Conservation (phyloP, 2,329 filamentous ascomycete species). For the Phyllosticta citriasiana region DNA sequence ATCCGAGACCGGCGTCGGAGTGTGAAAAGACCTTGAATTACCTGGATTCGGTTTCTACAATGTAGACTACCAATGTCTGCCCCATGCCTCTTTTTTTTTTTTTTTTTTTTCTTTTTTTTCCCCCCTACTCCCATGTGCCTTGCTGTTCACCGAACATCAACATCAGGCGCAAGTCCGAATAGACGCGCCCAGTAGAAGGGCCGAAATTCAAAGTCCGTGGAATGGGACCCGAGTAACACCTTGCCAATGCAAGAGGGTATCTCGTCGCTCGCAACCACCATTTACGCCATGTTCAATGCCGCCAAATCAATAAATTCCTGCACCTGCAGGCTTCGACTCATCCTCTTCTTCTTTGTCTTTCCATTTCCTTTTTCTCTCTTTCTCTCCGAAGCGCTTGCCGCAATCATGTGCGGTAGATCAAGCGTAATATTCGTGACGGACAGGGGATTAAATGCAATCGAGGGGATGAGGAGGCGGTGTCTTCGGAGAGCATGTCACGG, state of each 20-base stretch:
- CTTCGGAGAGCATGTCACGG: conserved; percentile 5
- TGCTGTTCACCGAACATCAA: neutral
- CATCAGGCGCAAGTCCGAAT: neutral
- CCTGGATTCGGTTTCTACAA: neutral
- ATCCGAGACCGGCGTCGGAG: neutral
- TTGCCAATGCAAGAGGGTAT: conserved; percentile 8
- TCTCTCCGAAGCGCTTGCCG: neutral
- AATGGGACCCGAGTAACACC: neutral
- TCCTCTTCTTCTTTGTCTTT: neutral
- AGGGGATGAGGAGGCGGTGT: neutral
- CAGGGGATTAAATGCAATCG: neutral
- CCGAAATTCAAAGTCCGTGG: neutral
- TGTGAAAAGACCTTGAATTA: neutral
- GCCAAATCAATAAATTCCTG: neutral
- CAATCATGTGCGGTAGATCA: neutral
- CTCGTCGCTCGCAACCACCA: neutral
- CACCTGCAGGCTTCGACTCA: neutral
- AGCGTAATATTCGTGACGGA: neutral
- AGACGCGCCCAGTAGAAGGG: neutral
- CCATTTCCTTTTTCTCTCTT: neutral
- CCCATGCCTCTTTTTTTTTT: neutral
- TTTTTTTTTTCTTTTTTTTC: neutral
- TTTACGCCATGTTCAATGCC: conserved; percentile 8
- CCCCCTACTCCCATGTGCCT: neutral
- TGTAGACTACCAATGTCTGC: neutral